phyloP scores from a whole-genome alignment of 148 eudicot genomes.

The Amaranthus cruentus region DNA sequence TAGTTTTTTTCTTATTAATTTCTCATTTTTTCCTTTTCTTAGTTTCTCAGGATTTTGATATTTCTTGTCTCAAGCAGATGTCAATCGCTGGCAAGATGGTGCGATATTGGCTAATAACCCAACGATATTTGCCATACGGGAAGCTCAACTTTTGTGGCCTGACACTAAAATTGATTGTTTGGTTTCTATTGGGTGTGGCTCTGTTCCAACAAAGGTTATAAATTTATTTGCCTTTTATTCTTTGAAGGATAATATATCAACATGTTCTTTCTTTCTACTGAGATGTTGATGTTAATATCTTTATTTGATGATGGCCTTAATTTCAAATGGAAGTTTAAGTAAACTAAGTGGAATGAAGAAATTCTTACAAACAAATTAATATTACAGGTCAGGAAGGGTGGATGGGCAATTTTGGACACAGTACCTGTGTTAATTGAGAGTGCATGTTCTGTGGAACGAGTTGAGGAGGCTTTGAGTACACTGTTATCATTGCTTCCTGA shows the following conservation, averaged over 20 bases:
- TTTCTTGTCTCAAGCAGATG: conserved; percentile 38
- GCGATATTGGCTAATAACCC: conserved; percentile 99
- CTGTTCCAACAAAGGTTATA: conserved; percentile 87
- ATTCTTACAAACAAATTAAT: not conserved
- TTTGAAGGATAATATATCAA: not conserved
- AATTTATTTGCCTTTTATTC: conserved; percentile 8
- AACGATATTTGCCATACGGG: conserved; percentile 90
- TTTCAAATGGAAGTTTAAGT: too few species aligned
- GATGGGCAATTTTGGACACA: conserved; percentile 95
- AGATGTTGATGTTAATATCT: not conserved
- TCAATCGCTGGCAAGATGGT: conserved; percentile 98
- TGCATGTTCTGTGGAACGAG: conserved; percentile 94
- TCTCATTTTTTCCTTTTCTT: not conserved
- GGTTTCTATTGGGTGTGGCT: conserved; percentile 92
- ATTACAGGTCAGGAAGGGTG: conserved; percentile 75
- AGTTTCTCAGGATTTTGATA: conserved; percentile 10
- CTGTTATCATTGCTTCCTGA: conserved; percentile 95
- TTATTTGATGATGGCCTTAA: not conserved
- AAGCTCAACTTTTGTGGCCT: conserved; percentile 98
- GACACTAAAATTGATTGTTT: conserved; percentile 88
- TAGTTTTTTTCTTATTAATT: not conserved
- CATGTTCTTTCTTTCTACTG: not conserved
- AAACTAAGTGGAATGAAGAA: too few species aligned
- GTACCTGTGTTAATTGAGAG: conserved; percentile 97
- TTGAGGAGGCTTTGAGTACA: conserved; percentile 91